These are phyloP conservation scores for Melaleuca quinquenervia DNA, from an alignment of 345 rosid species.

Conservation along the genomic window DNA sequence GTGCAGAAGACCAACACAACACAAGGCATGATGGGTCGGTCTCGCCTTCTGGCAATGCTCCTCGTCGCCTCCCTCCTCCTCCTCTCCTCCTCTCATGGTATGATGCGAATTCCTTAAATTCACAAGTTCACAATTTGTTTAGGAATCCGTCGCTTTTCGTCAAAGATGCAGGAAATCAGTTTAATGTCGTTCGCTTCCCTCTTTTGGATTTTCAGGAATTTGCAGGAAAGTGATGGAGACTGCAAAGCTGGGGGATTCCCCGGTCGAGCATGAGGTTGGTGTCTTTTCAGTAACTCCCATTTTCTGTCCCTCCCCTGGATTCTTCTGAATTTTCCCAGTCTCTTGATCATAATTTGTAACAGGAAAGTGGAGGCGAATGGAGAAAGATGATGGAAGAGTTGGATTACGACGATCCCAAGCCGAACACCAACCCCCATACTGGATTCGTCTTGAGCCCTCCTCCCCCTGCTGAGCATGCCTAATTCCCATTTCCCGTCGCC, in stretches of 20 bases:
- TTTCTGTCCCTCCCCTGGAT: not conserved
- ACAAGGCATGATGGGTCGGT: not conserved
- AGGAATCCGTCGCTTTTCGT: not conserved
- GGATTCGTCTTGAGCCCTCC: not conserved
- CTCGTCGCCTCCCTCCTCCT: not conserved
- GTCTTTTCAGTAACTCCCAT: not conserved
- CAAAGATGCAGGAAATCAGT: not conserved
- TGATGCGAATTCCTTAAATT: not conserved
- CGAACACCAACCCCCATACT: conserved; percentile 1
- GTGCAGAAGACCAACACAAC: not conserved
- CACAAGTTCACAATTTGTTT: not conserved
- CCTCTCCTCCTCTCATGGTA: not conserved
- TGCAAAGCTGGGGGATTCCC: not conserved
- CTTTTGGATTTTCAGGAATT: not conserved
- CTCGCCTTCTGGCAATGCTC: not conserved
- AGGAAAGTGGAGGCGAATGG: not conserved
- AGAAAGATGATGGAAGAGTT: conserved; percentile 1
- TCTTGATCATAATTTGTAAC: not conserved
- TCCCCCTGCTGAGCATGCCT: not conserved
- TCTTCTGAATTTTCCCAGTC: not conserved
- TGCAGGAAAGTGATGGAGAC: not conserved
- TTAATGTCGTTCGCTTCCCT: not conserved
- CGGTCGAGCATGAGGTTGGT: not conserved
- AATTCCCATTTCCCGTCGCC: not conserved
- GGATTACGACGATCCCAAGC: conserved; percentile 6